Evolutionary conservation across 2,329 filamentous ascomycete genomes (phyloP).

Genomic region (Ophiostoma quercus): DNA sequence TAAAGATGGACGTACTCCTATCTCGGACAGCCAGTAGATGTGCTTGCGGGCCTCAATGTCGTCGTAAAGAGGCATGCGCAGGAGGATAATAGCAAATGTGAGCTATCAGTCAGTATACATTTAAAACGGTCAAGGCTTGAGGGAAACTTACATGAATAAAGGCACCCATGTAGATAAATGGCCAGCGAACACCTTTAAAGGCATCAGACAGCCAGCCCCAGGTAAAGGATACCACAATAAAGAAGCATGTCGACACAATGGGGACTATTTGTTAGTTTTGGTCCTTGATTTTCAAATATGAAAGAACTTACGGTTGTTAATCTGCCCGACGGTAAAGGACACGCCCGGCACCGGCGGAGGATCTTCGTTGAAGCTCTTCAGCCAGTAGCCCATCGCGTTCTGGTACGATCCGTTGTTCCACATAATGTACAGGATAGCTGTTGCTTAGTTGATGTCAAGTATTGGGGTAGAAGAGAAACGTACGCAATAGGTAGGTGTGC

Average conservation of each 20-base stretch:
- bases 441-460: background rate
- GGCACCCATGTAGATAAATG: slow-evolving; percentile 38
- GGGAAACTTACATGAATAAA: slow-evolving; percentile 31
- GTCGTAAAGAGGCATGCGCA: slow-evolving; percentile 36
- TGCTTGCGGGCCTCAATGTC: slow-evolving; percentile 35
- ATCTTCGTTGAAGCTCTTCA: slow-evolving; percentile 38
- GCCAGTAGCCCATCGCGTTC: slow-evolving; percentile 39
- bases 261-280: slow-evolving; percentile 28
- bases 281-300: too few species aligned
- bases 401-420: slow-evolving; percentile 39
- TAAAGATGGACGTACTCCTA: slow-evolving; percentile 26
- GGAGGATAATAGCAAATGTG: slow-evolving; percentile 33
- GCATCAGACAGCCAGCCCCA: slow-evolving; percentile 39
- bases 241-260: slow-evolving; percentile 34
- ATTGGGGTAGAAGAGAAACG: background rate
- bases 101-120: background rate
- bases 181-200: slow-evolving; percentile 34
- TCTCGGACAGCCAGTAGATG: slow-evolving; percentile 38
- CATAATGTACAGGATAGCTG: slow-evolving; percentile 35
- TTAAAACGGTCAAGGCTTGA: too few species aligned
- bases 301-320: slow-evolving; percentile 28
- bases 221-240: slow-evolving; percentile 35
- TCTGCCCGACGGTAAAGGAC: slow-evolving; percentile 33
- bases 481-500: slow-evolving; percentile 35
- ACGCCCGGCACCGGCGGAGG: slow-evolving; percentile 36